Percentiles rank a stretch among this genome's conserved stretches.
phyloP scores from a whole-genome alignment of 169 alveolate genomes.

The Eimeria praecox region DNA sequence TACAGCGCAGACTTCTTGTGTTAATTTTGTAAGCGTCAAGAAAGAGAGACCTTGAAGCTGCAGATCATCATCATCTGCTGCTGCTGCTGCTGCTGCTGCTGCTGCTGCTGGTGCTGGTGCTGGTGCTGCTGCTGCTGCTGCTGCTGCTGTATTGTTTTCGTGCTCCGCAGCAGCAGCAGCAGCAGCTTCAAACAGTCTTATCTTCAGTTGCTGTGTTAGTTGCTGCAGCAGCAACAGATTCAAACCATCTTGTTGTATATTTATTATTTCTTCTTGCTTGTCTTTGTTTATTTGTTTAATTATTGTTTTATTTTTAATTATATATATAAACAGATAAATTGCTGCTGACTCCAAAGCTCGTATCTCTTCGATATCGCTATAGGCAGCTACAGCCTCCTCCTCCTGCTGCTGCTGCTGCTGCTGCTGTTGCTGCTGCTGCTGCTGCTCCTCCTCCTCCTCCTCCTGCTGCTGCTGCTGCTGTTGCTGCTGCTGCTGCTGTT shows the following conservation, averaged over 20 bases:
- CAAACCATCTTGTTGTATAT: no score
- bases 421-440: conserved; percentile 21
- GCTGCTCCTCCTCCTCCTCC: not conserved
- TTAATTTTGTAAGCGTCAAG: no score
- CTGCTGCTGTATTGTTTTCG: no score
- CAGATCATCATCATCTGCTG: not conserved
- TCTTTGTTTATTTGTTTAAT: no score
- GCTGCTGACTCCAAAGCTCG: not conserved
- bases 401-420: conserved; percentile 19
- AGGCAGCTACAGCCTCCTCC: conserved; percentile 1
- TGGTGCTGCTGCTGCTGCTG: no score
- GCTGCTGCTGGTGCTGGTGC: no score
- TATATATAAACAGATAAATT: not conserved
- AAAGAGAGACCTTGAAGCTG: not conserved
- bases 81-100: no score
- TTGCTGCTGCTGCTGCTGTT: conserved; percentile 40
- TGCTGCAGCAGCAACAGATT: not conserved
- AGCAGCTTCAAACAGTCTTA: not conserved
- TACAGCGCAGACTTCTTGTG: not conserved
- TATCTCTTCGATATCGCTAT: not conserved
- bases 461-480: not conserved
- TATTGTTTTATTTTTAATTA: no score
- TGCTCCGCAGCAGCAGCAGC: not conserved
- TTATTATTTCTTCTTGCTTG: not conserved
- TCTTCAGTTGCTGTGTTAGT: not conserved